Evolutionary conservation across 164 flowering plant genomes (phyloP).

Genomic region (Kingdonia uniflora): DNA sequence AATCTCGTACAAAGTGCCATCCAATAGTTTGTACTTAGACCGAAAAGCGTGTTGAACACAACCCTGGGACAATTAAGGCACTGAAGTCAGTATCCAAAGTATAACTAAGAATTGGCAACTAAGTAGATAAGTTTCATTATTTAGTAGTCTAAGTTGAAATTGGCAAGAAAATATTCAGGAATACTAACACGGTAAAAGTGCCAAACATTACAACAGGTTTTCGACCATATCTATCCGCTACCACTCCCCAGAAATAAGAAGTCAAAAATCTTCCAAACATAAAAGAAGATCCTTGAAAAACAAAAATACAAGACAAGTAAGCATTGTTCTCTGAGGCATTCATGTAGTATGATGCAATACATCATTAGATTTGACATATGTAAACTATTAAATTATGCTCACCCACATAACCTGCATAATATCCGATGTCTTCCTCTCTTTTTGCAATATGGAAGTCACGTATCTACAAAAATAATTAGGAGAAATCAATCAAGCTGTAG

Average conservation of each 20-base stretch:
- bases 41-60: constrained; percentile 69
- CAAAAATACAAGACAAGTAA: neutral
- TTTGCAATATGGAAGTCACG: constrained; percentile 62
- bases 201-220: constrained; percentile 70
- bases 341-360: too few species aligned
- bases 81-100: too few species aligned
- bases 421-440: constrained; percentile 63
- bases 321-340: too few species aligned
- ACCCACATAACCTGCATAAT: constrained; percentile 74
- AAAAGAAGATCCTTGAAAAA: constrained; percentile 47
- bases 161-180: neutral
- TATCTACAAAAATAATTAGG: constrained; percentile 47
- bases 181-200: constrained; percentile 50
- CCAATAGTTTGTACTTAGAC: constrained; percentile 68
- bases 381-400: constrained; percentile 5
- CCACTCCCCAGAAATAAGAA: constrained; percentile 64
- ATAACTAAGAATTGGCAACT: too few species aligned
- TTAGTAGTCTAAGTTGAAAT: too few species aligned
- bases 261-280: constrained; percentile 81
- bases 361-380: too few species aligned
- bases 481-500: too few species aligned
- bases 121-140: too few species aligned
- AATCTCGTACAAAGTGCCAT: constrained; percentile 67
- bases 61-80: constrained; percentile 44
- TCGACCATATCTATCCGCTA: constrained; percentile 79